Conservation (phyloP, 352 stramenopile genomes). For the Phytophthora multivora region DNA sequence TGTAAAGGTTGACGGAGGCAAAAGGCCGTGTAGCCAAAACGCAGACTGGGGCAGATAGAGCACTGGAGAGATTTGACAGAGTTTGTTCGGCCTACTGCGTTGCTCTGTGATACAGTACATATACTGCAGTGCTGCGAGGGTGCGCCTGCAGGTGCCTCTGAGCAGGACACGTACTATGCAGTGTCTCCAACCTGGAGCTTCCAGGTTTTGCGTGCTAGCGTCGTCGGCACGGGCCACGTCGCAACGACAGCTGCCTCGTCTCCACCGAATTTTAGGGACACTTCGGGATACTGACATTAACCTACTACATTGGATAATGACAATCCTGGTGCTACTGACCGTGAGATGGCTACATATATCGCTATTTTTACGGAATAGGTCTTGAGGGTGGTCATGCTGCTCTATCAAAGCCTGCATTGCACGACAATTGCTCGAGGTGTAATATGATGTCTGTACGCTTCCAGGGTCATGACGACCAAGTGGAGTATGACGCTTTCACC, state of each 20-base stretch:
- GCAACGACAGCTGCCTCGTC: constrained; percentile 10
- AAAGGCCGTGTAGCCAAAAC: constrained; percentile 8
- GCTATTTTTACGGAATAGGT: constrained; percentile 28
- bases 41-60: neutral
- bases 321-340: neutral
- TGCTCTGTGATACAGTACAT: no score
- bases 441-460: constrained; percentile 18
- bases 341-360: constrained; percentile 22
- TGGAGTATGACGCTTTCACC: constrained; percentile 23
- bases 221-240: constrained; percentile 6
- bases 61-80: neutral
- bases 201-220: neutral
- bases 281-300: neutral
- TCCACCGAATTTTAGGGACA: constrained; percentile 26
- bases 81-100: neutral
- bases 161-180: constrained; percentile 12
- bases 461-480: constrained; percentile 3
- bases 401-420: no score
- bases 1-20: constrained; percentile 18
- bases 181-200: neutral
- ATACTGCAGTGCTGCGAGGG: neutral
- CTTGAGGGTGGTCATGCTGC: constrained; percentile 2
- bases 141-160: neutral
- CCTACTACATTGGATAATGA: neutral
- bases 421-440: neutral